Percentiles rank a stretch among this genome's conserved stretches.
Conservation (phyloP, 129 eudicot species). For the Helianthus annuus region DNA sequence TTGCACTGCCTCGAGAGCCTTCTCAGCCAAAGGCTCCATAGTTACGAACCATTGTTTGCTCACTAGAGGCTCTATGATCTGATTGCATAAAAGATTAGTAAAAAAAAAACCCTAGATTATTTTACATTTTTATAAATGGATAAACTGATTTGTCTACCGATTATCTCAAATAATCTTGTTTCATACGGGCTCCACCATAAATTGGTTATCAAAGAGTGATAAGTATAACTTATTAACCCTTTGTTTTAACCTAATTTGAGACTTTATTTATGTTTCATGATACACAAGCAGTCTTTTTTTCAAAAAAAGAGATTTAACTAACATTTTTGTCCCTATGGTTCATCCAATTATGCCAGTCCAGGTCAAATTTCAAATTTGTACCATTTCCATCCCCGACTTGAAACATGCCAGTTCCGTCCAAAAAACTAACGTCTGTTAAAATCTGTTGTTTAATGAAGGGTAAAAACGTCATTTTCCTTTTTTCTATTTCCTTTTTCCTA, state of each 20-base stretch:
- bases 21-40: constrained; percentile 94
- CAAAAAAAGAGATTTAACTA: too few relatives aligned
- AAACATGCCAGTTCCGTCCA: too few relatives aligned
- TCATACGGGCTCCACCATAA: constrained; percentile 2
- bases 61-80: constrained; percentile 95
- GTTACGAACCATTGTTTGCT: constrained; percentile 98
- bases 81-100: constrained; percentile 21
- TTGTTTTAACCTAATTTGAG: background rate
- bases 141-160: background rate
- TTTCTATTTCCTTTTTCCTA: too few relatives aligned
- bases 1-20: constrained; percentile 84
- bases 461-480: too few relatives aligned
- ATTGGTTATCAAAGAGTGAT: background rate
- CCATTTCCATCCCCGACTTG: too few relatives aligned
- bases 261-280: background rate
- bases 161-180: background rate
- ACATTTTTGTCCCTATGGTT: too few relatives aligned
- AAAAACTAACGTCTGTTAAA: too few relatives aligned
- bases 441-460: too few relatives aligned
- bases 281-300: background rate
- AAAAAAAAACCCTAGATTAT: background rate
- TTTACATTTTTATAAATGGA: background rate
- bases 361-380: too few relatives aligned
- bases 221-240: background rate
- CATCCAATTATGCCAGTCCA: too few relatives aligned